Percentiles rank a stretch among this genome's conserved stretches.
Evolutionary conservation across 2,329 filamentous ascomycete species (phyloP).

Genomic region (Clathrospora elynae): DNA sequence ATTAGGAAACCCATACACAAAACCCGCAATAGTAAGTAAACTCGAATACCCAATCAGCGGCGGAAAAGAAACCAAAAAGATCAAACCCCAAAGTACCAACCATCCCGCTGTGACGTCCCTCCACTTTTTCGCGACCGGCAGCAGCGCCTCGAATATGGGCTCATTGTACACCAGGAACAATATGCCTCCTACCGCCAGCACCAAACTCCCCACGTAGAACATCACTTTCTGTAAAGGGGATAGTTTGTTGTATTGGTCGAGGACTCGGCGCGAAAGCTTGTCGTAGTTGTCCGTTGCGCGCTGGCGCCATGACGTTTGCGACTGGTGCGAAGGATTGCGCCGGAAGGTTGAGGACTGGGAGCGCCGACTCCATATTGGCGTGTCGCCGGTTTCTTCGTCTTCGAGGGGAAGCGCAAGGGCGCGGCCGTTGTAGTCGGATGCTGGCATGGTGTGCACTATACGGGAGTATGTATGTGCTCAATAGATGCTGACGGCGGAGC

Average conservation of each 20-base stretch:
- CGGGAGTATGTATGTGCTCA: neutral
- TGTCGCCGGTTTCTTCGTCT: slow-evolving; percentile 54
- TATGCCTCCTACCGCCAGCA: slow-evolving; percentile 62
- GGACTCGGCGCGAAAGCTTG: slow-evolving; percentile 53
- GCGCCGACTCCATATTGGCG: slow-evolving; percentile 59
- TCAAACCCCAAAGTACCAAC: slow-evolving; percentile 74
- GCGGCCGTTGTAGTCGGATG: slow-evolving; percentile 57
- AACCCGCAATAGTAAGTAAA: slow-evolving; percentile 70
- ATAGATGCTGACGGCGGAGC: slow-evolving; percentile 13
- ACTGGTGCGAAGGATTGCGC: slow-evolving; percentile 43
- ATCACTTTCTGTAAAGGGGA: slow-evolving; percentile 66
- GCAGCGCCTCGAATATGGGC: slow-evolving; percentile 75
- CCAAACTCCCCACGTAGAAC: slow-evolving; percentile 58
- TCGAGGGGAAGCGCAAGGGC: slow-evolving; percentile 60
- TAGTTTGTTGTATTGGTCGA: slow-evolving; percentile 61
- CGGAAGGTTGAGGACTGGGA: slow-evolving; percentile 44
- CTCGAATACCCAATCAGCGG: slow-evolving; percentile 87
- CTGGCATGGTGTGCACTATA: slow-evolving; percentile 39
- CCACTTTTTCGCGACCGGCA: slow-evolving; percentile 77
- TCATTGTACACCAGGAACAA: slow-evolving; percentile 79
- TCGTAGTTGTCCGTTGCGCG: slow-evolving; percentile 52
- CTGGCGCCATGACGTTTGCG: slow-evolving; percentile 41
- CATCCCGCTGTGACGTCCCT: slow-evolving; percentile 72
- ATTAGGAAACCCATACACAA: slow-evolving; percentile 72
- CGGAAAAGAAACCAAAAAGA: slow-evolving; percentile 80